Evolutionary conservation across 192 early-diverging fungal genomes (phyloP).

Genomic region (Mortierella hygrophila): DNA sequence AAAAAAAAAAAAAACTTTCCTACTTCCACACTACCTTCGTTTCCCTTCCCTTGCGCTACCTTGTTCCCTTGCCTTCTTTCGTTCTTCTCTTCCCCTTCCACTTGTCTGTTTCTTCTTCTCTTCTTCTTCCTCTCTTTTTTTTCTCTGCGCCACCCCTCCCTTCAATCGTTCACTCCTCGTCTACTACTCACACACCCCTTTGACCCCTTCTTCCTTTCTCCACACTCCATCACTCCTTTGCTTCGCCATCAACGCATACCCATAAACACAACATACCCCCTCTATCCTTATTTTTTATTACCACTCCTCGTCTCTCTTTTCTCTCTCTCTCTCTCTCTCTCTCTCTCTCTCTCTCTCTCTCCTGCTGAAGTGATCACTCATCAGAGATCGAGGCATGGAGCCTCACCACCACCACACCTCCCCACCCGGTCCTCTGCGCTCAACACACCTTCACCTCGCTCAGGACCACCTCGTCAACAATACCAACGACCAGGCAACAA

Average conservation of each 20-base stretch:
- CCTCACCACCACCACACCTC: constrained; percentile 42
- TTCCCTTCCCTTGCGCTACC: neutral
- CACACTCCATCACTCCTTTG: neutral
- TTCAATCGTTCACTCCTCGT: no score
- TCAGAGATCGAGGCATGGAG: constrained; percentile 51
- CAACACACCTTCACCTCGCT: neutral
- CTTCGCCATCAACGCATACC: neutral
- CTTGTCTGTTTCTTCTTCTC: neutral
- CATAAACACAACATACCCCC: neutral
- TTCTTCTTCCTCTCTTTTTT: neutral
- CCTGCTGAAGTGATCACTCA: constrained; percentile 14
- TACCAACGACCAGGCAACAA: neutral
- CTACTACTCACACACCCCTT: no score
- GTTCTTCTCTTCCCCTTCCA: neutral
- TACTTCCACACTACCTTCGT: neutral
- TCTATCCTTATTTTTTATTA: neutral
- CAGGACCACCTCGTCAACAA: neutral
- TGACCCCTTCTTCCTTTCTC: neutral
- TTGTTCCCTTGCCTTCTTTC: neutral
- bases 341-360: neutral
- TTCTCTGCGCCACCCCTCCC: no score
- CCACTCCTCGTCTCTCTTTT: neutral
- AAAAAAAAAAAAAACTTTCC: neutral
- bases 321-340: neutral
- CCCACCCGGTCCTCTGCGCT: neutral